Base-by-base conservation (phyloP, 2,329 filamentous ascomycete species). In the Davidsoniella virescens region DNA sequence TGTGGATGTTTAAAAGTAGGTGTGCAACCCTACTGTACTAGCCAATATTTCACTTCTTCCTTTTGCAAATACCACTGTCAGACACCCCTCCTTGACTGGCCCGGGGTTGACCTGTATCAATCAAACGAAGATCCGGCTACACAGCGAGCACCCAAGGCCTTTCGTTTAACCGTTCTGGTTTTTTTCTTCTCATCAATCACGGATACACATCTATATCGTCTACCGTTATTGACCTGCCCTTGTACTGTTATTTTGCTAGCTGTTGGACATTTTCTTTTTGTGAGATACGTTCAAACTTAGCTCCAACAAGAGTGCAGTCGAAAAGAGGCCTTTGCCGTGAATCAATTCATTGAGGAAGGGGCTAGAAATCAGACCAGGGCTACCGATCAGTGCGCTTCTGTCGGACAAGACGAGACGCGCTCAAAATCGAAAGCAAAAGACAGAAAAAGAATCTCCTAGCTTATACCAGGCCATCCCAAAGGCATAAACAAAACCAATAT, bases 381-480 rank as follows among this genome's bases (percentile, higher is more conserved):
- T 49, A 33, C 47, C 26, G 29, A 49, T 37, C 47, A 49, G 26
- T 42, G 39, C 38, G 47, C 26, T 37, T 48, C 46, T 49, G 47
- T 49, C 47, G n/a, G 47, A 49, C 47, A 49, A 49, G 26, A 29
- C 26, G 10, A 29, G 26, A 49, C 38, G 46, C 46, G 46, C 37
- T 38, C 38, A 42, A 49, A 49, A 49, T 49, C 23, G 26, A 43
- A 49, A 42, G 42, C 20, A 49, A 14, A 39, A 41, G 17, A 36
- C 16, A 39, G n/a, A 43, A 49, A 43, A 43, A 37, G 26, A 14
- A 37, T 46, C 44, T 46, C 44, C 17, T 9, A 46, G 44, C 33
- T 46, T 36, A 46, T 46, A 37, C 44, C n/a, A 46, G 37, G 44
- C 14, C 44, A 37, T 25, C 20, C 12, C 26, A 6, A 46, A 37